These are phyloP conservation scores for Cyberlindnera mississippiensis DNA, from an alignment of 805 yeast species.

Conservation along the genomic window DNA sequence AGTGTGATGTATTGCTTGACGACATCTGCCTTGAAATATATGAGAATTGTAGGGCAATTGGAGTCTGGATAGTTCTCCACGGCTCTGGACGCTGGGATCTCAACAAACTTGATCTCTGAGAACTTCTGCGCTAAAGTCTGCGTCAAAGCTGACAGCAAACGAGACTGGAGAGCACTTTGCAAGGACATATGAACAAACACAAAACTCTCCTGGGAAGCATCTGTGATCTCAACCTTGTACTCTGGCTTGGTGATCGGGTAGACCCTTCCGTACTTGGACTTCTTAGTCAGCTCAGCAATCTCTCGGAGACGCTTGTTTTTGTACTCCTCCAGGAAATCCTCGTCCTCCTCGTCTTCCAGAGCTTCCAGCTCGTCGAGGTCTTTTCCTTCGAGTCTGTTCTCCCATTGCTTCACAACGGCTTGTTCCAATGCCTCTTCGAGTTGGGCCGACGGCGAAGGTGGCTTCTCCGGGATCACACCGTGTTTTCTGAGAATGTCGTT, in stretches of 20 bases:
- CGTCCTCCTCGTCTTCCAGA: slow-evolving; percentile 90
- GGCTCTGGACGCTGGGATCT: slow-evolving; percentile 87
- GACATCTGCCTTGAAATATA: slow-evolving; percentile 77
- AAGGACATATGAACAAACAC: slow-evolving; percentile 79
- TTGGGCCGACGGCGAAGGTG: slow-evolving; percentile 83
- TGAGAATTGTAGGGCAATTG: slow-evolving; percentile 86
- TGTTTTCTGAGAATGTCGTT: slow-evolving; percentile 87
- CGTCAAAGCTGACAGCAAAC: slow-evolving; percentile 62
- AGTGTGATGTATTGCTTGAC: slow-evolving; percentile 78
- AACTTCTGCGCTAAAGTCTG: slow-evolving; percentile 58
- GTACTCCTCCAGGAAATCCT: slow-evolving; percentile 78
- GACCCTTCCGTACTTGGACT: slow-evolving; percentile 68
- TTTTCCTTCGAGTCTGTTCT: slow-evolving; percentile 72
- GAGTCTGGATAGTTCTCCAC: slow-evolving; percentile 87
- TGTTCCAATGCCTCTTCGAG: slow-evolving; percentile 85
- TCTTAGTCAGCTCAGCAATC: slow-evolving; percentile 52
- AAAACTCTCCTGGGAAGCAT: slow-evolving; percentile 60
- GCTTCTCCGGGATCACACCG: slow-evolving; percentile 89
- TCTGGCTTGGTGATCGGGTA: slow-evolving; percentile 82
- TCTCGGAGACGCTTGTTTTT: slow-evolving; percentile 76
- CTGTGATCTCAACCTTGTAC: slow-evolving; percentile 79
- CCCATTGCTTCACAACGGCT: slow-evolving; percentile 75
- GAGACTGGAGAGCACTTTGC: slow-evolving; percentile 65
- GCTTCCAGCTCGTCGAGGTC: slow-evolving; percentile 80
- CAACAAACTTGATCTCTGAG: slow-evolving; percentile 84